Percentiles rank a stretch among this genome's conserved stretches.
Evolutionary conservation across 1,284 basidiomycete genomes (phyloP).

Genomic region (Melampsora larici-populina): DNA sequence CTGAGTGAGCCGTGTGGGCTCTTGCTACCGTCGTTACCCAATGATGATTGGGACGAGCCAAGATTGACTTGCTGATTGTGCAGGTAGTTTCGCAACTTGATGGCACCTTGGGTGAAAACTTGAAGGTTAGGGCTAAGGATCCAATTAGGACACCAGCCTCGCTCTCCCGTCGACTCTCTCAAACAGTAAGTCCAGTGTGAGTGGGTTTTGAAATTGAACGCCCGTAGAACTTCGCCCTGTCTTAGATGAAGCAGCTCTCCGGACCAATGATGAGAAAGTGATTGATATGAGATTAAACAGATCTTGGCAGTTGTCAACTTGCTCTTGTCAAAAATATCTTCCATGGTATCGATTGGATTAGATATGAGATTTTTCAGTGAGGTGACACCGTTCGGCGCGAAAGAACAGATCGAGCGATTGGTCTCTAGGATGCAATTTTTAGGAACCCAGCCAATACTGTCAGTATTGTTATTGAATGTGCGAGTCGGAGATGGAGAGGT

Average conservation of each 20-base stretch:
- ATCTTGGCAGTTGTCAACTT: constrained; percentile 12
- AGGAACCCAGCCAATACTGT: constrained; percentile 31
- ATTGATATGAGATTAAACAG: constrained; percentile 22
- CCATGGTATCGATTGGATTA: constrained; percentile 14
- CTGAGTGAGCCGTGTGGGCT: not conserved
- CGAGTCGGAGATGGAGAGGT: constrained; percentile 20
- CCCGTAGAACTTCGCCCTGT: constrained; percentile 29
- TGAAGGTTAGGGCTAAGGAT: constrained; percentile 26
- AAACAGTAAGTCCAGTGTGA: constrained; percentile 42
- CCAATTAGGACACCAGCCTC: constrained; percentile 40
- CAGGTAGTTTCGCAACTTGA: not conserved
- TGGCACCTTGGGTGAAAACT: not conserved
- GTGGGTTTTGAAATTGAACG: constrained; percentile 28
- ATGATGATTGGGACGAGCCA: not conserved
- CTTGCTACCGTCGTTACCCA: not conserved
- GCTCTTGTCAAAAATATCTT: constrained; percentile 11
- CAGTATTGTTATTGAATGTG: not conserved
- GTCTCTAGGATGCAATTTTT: constrained; percentile 37
- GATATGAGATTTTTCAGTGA: constrained; percentile 29
- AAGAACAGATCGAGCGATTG: constrained; percentile 13
- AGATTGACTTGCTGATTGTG: constrained; percentile 18
- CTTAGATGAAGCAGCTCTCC: constrained; percentile 24
- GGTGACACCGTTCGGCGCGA: constrained; percentile 10
- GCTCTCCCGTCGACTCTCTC: constrained; percentile 29
- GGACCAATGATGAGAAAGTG: constrained; percentile 30